phyloP scores from a whole-genome alignment of 2,329 filamentous ascomycete genomes.

The Epichloe sp. region DNA sequence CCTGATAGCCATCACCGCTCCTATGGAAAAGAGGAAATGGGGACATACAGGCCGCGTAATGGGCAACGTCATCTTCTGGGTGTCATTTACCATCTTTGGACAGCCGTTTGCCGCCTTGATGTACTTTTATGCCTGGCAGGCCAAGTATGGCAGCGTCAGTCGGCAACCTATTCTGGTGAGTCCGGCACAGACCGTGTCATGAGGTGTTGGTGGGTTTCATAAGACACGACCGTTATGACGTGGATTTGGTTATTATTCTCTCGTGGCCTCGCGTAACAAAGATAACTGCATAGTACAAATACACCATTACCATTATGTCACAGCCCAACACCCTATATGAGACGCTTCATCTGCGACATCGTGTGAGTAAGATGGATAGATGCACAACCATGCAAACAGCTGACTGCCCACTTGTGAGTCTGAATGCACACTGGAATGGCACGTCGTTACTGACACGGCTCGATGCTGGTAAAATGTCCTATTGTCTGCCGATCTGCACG shows the following conservation, averaged over 20 bases:
- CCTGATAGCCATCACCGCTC: constrained; percentile 67
- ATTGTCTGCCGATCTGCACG: no score
- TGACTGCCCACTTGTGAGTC: no score
- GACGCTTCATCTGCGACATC: no score
- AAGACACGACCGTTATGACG: background rate
- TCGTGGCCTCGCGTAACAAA: background rate
- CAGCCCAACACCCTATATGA: no score
- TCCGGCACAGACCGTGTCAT: background rate
- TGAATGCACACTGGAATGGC: no score
- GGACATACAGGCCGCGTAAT: constrained; percentile 59
- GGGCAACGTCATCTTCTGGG: constrained; percentile 92
- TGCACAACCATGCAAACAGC: no score
- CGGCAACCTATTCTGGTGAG: constrained; percentile 18
- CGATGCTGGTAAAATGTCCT: no score
- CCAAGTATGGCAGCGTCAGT: constrained; percentile 82
- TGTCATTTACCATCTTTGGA: constrained; percentile 88
- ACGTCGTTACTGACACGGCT: no score
- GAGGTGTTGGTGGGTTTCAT: background rate
- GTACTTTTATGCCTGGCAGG: constrained; percentile 98
- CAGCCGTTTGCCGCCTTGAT: constrained; percentile 84
- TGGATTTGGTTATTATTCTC: background rate
- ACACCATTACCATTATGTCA: background rate
- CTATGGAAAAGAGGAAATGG: constrained; percentile 65
- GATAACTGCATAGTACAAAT: background rate
- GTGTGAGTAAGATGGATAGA: no score